Conservation (phyloP, 176 grass and related monocot genomes). For the Lolium multiflorum region DNA sequence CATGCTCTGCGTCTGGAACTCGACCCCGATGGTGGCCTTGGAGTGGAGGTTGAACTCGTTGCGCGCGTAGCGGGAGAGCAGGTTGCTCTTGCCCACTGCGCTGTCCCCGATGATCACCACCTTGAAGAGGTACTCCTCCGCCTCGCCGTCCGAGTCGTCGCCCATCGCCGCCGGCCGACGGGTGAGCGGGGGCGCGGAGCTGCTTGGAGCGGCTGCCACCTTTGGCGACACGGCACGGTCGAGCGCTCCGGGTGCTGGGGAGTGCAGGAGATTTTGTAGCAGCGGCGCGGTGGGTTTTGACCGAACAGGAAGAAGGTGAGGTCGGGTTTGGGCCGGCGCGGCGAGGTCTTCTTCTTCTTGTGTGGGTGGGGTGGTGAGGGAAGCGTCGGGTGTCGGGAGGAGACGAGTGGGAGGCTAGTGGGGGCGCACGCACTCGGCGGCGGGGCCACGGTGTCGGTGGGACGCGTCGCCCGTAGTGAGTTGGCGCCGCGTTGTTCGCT, state of each 20-base stretch:
- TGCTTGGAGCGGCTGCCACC: no score
- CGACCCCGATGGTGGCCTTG: slow-evolving; percentile 78
- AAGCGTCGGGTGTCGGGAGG: slow-evolving; percentile 17
- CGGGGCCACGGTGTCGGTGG: slow-evolving; percentile 34
- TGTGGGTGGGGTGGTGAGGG: slow-evolving; percentile 25
- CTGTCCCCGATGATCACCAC: slow-evolving; percentile 77
- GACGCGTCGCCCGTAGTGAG: background rate
- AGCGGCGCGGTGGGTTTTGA: slow-evolving; percentile 48
- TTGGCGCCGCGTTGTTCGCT: slow-evolving; percentile 37
- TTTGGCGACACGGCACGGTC: background rate
- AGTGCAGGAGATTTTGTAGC: no score
- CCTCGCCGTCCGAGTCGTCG: slow-evolving; percentile 60
- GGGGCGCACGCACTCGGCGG: slow-evolving; percentile 30
- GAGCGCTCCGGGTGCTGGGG: no score
- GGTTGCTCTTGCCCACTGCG: slow-evolving; percentile 71
- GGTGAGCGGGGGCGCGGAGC: no score
- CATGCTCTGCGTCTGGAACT: slow-evolving; percentile 77
- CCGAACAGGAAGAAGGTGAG: background rate
- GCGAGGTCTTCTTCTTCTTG: background rate
- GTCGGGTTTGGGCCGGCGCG: background rate
- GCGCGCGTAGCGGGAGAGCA: slow-evolving; percentile 66
- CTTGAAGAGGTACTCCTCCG: slow-evolving; percentile 82
- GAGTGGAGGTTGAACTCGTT: slow-evolving; percentile 78
- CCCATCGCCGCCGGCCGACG: slow-evolving; percentile 35
- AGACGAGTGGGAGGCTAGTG: slow-evolving; percentile 38